These are phyloP conservation scores for Melaleuca alternifolia DNA, from an alignment of 345 rosid species.

Conservation along the genomic window DNA sequence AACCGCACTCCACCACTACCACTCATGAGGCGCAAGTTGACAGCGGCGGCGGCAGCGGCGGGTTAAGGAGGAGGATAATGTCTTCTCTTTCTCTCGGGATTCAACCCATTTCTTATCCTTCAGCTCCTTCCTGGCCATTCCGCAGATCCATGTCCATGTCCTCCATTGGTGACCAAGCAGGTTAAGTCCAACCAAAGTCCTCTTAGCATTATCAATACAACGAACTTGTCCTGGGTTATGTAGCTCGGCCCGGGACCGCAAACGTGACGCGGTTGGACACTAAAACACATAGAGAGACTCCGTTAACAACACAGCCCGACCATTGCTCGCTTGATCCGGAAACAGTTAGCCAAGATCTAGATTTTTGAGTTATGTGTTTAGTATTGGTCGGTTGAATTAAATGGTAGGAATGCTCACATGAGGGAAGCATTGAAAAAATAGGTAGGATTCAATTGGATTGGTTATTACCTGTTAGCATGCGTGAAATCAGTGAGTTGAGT, in stretches of 20 bases:
- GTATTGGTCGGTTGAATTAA: background rate
- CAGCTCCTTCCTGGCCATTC: constrained; percentile 30
- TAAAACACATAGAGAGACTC: background rate
- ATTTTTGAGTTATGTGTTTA: background rate
- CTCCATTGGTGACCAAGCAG: constrained; percentile 37
- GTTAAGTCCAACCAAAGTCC: background rate
- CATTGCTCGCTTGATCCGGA: background rate
- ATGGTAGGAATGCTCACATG: background rate
- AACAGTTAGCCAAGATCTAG: background rate
- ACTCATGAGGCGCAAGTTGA: background rate
- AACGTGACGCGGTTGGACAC: background rate
- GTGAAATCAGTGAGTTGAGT: background rate
- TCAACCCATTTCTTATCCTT: constrained; percentile 21
- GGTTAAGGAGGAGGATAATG: constrained; percentile 49
- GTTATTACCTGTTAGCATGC: background rate
- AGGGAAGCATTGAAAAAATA: background rate
- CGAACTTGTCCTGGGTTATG: background rate
- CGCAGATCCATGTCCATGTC: constrained; percentile 56
- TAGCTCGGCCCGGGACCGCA: background rate
- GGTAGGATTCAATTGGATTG: background rate
- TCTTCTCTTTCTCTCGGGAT: constrained; percentile 62
- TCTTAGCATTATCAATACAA: background rate
- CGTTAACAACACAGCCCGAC: background rate
- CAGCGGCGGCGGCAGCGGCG: background rate
- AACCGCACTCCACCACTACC: constrained; percentile 34